Base-by-base conservation (phyloP, 371 early-diverging fungal species). In the Neoconidiobolus thromboides region DNA sequence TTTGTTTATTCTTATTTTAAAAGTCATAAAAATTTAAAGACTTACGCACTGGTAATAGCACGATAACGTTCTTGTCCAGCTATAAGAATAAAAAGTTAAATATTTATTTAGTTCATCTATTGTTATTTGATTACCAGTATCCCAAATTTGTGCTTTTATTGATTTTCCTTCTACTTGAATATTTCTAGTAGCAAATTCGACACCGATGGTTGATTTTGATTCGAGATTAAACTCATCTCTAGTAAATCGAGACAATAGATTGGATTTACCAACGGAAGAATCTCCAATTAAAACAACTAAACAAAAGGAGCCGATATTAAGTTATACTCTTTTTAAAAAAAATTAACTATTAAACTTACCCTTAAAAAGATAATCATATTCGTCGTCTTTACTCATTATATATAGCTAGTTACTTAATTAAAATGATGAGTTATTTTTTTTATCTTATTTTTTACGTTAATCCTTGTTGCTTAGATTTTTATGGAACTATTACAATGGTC, bases 131-230 rank as follows among this genome's bases (percentile, higher is more conserved):
- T 68, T 70, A 79, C 82, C 86, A 60, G 97, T 96, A 68, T 97
- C 99, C 99, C 99, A 99, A 66, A 99, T 98, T 73, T 99, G 99
- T 42, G 98, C 96, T 74, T 99, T 99, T 66, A 99, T 92, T 38
- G 87, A 90, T 73, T 95, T 92, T 60, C 82, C 81, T 64, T 96
- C 94, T 9, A 99, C 91, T 68, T 93, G 87, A 67, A 99, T 94
- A 69, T 84, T 88, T 62, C 94, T 80, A 44, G 99, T 98, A 50
- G 95, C 98, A 77, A 99, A 99, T 71, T 99, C 97, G 47, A 99
- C 99, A 63, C 99, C 99, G 70, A 99, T 99, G 61, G 99, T 99
- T 46, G 99, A 94, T 70, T 96, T 97, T 56, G 95, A 91, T 65
- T 94, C 95, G 63, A 93, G 71, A 71, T 87, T 90, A 77, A 98